Base-by-base conservation (phyloP, 225 moss, liverwort and hornwort species). In the Marchantia polymorpha region DNA sequence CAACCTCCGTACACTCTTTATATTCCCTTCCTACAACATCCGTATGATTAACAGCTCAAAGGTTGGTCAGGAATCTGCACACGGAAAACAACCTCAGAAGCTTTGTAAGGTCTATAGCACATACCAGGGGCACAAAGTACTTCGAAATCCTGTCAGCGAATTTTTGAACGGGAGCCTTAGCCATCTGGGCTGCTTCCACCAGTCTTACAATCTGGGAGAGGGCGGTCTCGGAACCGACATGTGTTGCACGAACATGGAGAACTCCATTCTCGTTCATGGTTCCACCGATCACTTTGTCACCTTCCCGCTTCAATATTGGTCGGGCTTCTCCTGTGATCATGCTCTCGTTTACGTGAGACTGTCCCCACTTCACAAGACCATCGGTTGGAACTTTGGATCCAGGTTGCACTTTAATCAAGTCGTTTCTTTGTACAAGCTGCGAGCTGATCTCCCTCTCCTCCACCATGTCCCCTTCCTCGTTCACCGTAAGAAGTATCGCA, bases 121-220 rank as follows among this genome's bases (percentile, higher is more conserved):
- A 59, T 86, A 97, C 97, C 55, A 82, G 79, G 17, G 97, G 97
- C 50, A 99, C 97, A 83, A 99, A 99, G 74, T 92, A 95, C 25
- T 88, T 95, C 17, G 97, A 99, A 75, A 99, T 99, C 69, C 89
- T 89, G 80, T 99, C 97, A 26, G 97, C 97, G 61, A 91, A 93
- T 82, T 99, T 99, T 66, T 95, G 97, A 64, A 99, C 97, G 12
- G 97, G 97, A 46, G 97, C 97, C 85, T 95, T 99, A 66, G 95
- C 97, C 97, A 99, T 94, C 86, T 95, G 97, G 12, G 97, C 97
- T 50, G 97, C 91, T 89, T 99, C 97, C 80, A 99, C 97, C 49
- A 99, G 81, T 73, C 93, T 91, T 49, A 99, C 97, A 82, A 99
- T 99, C 82, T 99, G 97, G 47, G 94, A 93, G 8, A 99, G 85